These are phyloP conservation scores for Eutrema salsugineum DNA, from an alignment of 441 rosid genomes.

Conservation along the genomic window DNA sequence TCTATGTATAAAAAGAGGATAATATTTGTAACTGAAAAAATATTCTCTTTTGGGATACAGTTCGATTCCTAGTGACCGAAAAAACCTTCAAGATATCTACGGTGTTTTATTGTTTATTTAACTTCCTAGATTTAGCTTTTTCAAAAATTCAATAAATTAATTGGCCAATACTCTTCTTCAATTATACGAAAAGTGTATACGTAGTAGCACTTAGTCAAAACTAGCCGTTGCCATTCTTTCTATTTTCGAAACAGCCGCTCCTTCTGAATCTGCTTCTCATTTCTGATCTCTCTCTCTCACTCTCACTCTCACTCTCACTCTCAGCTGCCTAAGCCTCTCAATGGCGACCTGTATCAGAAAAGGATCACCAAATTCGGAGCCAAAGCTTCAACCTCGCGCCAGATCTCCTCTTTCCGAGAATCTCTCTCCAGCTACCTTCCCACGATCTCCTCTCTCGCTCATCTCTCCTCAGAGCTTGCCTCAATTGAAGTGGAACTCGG, in stretches of 20 bases:
- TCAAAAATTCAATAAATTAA: not conserved
- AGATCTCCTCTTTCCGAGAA: conserved; percentile 74
- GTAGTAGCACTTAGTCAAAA: conserved; percentile 35
- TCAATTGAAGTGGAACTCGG: conserved; percentile 58
- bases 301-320: no score
- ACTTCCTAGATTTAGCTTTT: no score
- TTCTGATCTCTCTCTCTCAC: not conserved
- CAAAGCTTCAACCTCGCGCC: conserved; percentile 40
- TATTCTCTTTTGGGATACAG: no score
- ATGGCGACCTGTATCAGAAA: conserved; percentile 75
- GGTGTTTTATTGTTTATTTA: no score
- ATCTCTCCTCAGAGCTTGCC: conserved; percentile 50
- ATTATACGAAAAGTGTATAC: not conserved
- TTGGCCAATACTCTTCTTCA: not conserved
- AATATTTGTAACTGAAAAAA: no score
- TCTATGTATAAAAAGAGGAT: no score
- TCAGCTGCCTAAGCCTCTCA: conserved; percentile 43
- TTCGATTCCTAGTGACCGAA: no score
- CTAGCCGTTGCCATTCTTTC: conserved; percentile 46
- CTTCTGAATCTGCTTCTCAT: not conserved
- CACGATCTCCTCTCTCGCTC: conserved; percentile 53
- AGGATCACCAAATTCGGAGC: conserved; percentile 26
- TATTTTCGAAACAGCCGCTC: conserved; percentile 20
- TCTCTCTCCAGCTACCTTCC: conserved; percentile 41
- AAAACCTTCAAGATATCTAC: no score